Evolutionary conservation across 257 asterid species (phyloP), one percentile per base, ranked within the genome.

Genomic region (Rhazya stricta): DNA sequence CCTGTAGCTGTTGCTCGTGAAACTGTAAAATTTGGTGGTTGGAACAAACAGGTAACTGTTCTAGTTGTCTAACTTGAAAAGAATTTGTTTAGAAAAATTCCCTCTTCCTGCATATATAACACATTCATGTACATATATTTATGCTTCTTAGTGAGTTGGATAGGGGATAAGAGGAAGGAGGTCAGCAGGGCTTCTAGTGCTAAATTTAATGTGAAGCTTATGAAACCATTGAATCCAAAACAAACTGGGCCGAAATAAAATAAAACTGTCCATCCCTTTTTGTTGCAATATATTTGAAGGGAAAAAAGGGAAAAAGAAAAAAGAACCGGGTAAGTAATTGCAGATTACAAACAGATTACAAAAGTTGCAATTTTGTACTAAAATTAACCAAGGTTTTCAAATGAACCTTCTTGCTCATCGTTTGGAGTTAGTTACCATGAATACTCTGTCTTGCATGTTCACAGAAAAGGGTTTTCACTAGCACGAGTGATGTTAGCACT

Each of bases 11-110:
- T 78, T 81, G 71, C 87, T 73, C 73, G 69, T 67, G 86, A 81
- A 77, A 77, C 90, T 80, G 77, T 81, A 32, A 89, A 83, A 75
- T 91, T 86, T 84, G 86, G 89, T 84, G 84, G 80, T 82, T 93
- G 97, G 99, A 88, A 85, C 78, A 91, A 87, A 71, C 96, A 88
- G 99, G 98, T 92, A 84, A 72, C 23, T 18, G 13, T 48, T 56
- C 72, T 61, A 13, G 72, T 37, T 37, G 13, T n/a, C 71, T 66
- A 9, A 29, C 41, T 30, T 60, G 67, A 41, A 60, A 63, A 66
- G 16, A 29, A 66, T 66, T 21, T 37, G 2, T 34, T n/a, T 18
- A 3, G 7, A 21, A 36, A 36, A 51, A 66, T 19, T 37, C 37
- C 50, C 32, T 30, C 30, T 37, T 29, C 16, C 9, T 18, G 48